phyloP scores from a whole-genome alignment of 371 early-diverging fungal genomes.

The Mucor velutinosus region DNA sequence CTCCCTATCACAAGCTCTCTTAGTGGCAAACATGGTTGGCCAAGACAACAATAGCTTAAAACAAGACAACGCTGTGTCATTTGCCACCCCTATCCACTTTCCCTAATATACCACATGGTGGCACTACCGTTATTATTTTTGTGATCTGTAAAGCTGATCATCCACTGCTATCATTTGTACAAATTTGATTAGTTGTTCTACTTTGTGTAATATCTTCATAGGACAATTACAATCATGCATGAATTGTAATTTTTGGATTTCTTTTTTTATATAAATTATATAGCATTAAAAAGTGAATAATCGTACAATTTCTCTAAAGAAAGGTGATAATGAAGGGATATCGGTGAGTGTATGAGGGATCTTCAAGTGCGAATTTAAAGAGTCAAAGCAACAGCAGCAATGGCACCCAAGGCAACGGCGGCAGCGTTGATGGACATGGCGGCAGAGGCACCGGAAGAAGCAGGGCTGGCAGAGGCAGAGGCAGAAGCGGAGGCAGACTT shows the following conservation, averaged over 20 bases:
- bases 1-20: background rate
- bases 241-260: background rate
- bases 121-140: background rate
- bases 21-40: background rate
- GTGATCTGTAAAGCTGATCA: background rate
- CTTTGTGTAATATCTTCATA: background rate
- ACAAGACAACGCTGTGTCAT: background rate
- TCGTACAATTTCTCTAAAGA: slow-evolving; percentile 13
- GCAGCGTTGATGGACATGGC: slow-evolving; percentile 22
- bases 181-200: background rate
- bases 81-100: background rate
- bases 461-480: slow-evolving; percentile 20
- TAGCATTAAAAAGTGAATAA: slow-evolving; percentile 7
- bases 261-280: slow-evolving; percentile 2
- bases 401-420: slow-evolving; percentile 38
- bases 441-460: slow-evolving; percentile 20
- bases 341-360: background rate
- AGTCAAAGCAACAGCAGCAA: slow-evolving; percentile 41
- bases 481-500: slow-evolving; percentile 18
- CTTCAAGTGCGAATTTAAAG: slow-evolving; percentile 18
- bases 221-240: background rate
- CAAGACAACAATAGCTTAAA: background rate
- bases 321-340: background rate
- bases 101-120: background rate
- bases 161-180: background rate